phyloP scores from a whole-genome alignment of 805 yeast genomes.

The Priceomyces fermenticarens region DNA sequence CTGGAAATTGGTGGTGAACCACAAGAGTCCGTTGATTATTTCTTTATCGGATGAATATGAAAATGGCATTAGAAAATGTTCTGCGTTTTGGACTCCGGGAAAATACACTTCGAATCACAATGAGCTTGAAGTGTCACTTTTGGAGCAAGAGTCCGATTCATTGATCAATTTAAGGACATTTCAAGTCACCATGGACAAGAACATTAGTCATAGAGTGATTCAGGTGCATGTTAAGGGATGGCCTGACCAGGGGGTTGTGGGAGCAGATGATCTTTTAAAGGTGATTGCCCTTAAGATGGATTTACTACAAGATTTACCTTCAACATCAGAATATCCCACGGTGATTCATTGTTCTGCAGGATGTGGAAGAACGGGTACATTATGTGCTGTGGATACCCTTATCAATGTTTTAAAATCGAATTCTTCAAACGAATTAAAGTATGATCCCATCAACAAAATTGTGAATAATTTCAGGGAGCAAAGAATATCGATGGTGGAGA shows the following conservation, averaged over 20 bases:
- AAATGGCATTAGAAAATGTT: conserved; percentile 75
- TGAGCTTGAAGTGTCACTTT: conserved; percentile 23
- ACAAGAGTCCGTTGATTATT: conserved; percentile 62
- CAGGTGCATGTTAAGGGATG: conserved; percentile 80
- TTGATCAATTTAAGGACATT: conserved; percentile 41
- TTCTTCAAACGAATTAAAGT: conserved; percentile 9
- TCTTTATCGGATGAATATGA: conserved; percentile 77
- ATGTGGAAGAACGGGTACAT: conserved; percentile 92
- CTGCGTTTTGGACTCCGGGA: conserved; percentile 72
- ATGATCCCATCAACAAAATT: conserved; percentile 44
- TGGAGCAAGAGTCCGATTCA: conserved; percentile 13
- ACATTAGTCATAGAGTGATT: conserved; percentile 43
- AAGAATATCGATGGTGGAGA: conserved; percentile 59
- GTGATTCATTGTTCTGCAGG: conserved; percentile 95
- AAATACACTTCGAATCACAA: conserved; percentile 34
- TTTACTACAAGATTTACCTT: conserved; percentile 8
- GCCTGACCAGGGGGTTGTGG: conserved; percentile 75
- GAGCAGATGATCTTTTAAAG: conserved; percentile 54
- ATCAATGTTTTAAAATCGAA: conserved; percentile 16
- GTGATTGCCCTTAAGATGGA: conserved; percentile 31
- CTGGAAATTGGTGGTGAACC: conserved; percentile 72
- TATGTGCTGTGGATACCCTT: conserved; percentile 36
- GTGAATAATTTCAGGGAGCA: conserved; percentile 50
- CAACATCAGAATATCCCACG: conserved; percentile 41
- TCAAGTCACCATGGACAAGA: conserved; percentile 30